A percentile compares a stretch with the other conserved stretches of the same genome.
Evolutionary conservation across 257 asterid species (phyloP).

Genomic region (Ligustrum vulgare): DNA sequence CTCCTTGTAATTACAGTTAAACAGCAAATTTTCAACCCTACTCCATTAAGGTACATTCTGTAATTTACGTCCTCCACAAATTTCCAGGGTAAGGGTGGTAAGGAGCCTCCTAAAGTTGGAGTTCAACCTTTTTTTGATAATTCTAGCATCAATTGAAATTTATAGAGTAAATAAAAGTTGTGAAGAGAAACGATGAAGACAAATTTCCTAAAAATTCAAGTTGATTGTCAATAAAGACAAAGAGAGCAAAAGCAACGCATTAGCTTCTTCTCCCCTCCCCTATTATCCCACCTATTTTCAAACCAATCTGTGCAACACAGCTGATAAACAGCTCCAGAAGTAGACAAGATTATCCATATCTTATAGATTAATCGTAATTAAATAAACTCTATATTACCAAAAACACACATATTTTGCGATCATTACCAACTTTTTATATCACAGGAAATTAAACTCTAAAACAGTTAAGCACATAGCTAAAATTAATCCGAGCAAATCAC

Average conservation of each 20-base stretch:
- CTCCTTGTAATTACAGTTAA: no score
- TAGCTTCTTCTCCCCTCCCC: not conserved
- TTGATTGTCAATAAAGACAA: not conserved
- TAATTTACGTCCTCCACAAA: no score
- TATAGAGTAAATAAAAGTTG: not conserved
- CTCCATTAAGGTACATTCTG: no score
- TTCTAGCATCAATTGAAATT: no score
- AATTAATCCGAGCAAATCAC: not conserved
- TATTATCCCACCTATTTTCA: not conserved
- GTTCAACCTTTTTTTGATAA: not conserved
- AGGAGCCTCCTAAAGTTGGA: no score
- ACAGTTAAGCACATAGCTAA: not conserved
- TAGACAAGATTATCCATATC: not conserved
- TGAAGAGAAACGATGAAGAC: not conserved
- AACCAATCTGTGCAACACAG: not conserved
- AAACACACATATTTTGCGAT: no score
- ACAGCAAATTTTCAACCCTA: no score
- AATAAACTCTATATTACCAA: not conserved
- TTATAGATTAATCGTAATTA: no score
- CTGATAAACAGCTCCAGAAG: not conserved
- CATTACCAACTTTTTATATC: not conserved
- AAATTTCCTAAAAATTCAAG: not conserved
- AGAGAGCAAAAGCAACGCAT: not conserved
- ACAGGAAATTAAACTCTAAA: not conserved
- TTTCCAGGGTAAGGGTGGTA: no score